Percentiles rank a stretch among this genome's conserved stretches.
These are phyloP conservation scores for Termitomyces sp. DNA, from an alignment of 768 basidiomycete genomes.

Conservation along the genomic window DNA sequence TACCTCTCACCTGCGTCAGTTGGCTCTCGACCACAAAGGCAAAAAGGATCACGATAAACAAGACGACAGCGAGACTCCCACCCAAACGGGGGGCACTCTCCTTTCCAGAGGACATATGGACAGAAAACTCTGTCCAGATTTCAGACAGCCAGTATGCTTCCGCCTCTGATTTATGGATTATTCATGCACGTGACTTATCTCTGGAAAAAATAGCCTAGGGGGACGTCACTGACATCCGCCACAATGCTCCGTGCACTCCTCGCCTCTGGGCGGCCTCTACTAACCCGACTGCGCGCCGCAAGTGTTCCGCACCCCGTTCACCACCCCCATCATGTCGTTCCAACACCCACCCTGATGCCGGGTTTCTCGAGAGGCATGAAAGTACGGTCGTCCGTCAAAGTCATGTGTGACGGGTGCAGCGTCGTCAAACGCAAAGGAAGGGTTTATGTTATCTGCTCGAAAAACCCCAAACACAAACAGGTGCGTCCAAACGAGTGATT, in stretches of 20 bases:
- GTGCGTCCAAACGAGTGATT: constrained; percentile 32
- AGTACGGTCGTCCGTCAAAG: constrained; percentile 90
- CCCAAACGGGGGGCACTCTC: constrained; percentile 30
- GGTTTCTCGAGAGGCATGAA: constrained; percentile 80
- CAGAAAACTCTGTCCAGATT: constrained; percentile 1
- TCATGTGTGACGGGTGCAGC: constrained; percentile 91
- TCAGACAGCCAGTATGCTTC: background rate
- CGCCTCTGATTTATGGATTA: no score
- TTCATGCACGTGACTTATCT: constrained; percentile 1
- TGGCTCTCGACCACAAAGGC: constrained; percentile 77
- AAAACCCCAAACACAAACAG: constrained; percentile 98
- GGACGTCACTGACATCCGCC: constrained; percentile 1
- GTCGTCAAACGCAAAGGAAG: constrained; percentile 86
- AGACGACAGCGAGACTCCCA: constrained; percentile 39
- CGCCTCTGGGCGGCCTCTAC: constrained; percentile 54
- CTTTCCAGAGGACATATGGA: constrained; percentile 22
- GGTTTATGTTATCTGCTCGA: constrained; percentile 88
- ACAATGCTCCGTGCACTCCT: constrained; percentile 64
- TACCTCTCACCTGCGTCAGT: constrained; percentile 58
- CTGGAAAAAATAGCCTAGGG: background rate
- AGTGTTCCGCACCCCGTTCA: constrained; percentile 23
- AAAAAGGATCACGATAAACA: constrained; percentile 57
- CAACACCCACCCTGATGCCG: constrained; percentile 21
- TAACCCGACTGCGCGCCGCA: constrained; percentile 41
- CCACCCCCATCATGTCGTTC: constrained; percentile 22